These are phyloP conservation scores for Salix udensis DNA, from an alignment of 345 rosid genomes.

Conservation along the genomic window DNA sequence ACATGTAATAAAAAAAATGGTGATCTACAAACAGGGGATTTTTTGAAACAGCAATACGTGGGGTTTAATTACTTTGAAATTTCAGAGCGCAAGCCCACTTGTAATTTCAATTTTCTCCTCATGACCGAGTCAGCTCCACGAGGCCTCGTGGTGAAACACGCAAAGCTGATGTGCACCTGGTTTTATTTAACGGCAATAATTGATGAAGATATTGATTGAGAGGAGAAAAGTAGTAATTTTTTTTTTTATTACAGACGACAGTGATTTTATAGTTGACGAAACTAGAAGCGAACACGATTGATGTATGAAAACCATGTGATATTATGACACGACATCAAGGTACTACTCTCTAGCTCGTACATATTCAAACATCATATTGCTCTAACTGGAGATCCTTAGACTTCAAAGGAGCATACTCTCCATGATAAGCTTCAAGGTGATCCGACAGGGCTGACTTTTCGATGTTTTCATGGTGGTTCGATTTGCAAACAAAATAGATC, in stretches of 20 bases:
- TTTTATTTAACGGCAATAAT: neutral
- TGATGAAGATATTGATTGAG: neutral
- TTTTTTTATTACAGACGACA: no score
- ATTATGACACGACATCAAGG: no score
- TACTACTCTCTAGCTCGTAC: no score
- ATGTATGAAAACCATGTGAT: no score
- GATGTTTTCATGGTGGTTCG: conserved; percentile 52
- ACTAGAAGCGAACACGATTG: no score
- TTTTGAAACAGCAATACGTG: neutral
- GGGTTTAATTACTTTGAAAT: neutral
- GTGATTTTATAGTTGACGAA: no score
- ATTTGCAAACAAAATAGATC: conserved; percentile 56
- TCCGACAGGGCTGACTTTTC: conserved; percentile 47
- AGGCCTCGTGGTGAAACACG: neutral
- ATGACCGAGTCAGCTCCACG: neutral
- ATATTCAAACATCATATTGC: neutral
- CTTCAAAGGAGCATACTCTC: conserved; percentile 30
- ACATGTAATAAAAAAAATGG: neutral
- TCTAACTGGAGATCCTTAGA: conserved; percentile 17
- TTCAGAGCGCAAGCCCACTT: neutral
- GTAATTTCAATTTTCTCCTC: neutral
- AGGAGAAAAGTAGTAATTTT: no score
- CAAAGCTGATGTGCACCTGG: neutral
- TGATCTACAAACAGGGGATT: neutral
- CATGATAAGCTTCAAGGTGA: conserved; percentile 51